Conservation (phyloP, 1,284 basidiomycete species). For the Naganishia albida region DNA sequence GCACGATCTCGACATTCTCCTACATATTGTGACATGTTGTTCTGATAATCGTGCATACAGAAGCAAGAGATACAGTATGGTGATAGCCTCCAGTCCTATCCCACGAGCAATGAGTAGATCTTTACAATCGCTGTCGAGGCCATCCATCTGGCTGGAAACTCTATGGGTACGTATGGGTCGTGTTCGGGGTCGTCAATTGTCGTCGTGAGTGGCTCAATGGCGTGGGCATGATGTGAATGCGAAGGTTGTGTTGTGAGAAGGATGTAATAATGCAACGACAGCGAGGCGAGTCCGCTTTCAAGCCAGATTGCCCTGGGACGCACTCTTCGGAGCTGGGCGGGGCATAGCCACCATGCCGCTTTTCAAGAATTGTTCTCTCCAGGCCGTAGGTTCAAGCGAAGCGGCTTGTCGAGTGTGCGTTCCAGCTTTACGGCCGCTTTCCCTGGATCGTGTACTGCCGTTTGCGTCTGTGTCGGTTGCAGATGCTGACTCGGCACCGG, state of each 20-base stretch:
- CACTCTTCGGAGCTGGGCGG: constrained; percentile 20
- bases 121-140: not conserved
- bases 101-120: not conserved
- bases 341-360: constrained; percentile 24
- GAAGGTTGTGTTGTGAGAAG: not conserved
- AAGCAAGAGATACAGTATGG: not conserved
- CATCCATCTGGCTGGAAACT: too few relatives aligned
- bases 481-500: not conserved
- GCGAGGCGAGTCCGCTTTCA: not conserved
- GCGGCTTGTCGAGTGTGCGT: constrained; percentile 23
- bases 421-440: not conserved
- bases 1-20: too few relatives aligned
- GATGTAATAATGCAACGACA: too few relatives aligned
- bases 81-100: not conserved
- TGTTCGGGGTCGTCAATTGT: too few relatives aligned
- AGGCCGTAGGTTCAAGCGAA: constrained; percentile 24
- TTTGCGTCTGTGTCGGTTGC: constrained; percentile 2
- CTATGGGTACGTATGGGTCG: too few relatives aligned
- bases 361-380: constrained; percentile 24
- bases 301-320: constrained; percentile 19
- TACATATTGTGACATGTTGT: too few relatives aligned
- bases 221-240: not conserved
- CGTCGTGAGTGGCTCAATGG: too few relatives aligned
- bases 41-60: not conserved
- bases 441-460: not conserved